These are phyloP conservation scores for Backusella mclennaniae DNA, from an alignment of 192 early-diverging fungal genomes.

Conservation along the genomic window DNA sequence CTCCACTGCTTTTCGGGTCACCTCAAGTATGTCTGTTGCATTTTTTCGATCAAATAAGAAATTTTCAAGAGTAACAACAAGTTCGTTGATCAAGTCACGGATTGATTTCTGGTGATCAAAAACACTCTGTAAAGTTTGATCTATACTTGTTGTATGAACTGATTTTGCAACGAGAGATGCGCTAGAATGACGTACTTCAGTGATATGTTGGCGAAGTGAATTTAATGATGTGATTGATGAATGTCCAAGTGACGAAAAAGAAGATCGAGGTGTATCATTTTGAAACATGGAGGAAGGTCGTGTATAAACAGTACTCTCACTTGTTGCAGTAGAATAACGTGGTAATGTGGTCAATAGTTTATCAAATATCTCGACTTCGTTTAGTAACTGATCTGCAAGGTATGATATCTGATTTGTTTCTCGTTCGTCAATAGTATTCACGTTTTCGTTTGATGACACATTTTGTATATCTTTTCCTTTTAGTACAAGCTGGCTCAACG, in stretches of 20 bases:
- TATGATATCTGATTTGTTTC: conserved; percentile 10
- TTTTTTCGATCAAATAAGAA: conserved; percentile 4
- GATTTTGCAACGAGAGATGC: conserved; percentile 16
- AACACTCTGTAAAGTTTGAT: conserved; percentile 13
- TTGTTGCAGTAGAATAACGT: background rate
- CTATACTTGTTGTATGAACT: background rate
- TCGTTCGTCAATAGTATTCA: background rate
- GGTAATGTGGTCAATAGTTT: background rate
- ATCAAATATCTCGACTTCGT: conserved; percentile 20
- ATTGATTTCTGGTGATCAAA: conserved; percentile 9
- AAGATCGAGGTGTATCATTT: background rate
- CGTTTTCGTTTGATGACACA: background rate
- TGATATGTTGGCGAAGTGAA: conserved; percentile 21
- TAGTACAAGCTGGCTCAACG: conserved; percentile 30
- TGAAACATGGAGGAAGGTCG: conserved; percentile 5
- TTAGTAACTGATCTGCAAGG: conserved; percentile 24
- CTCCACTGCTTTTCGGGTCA: conserved; percentile 33
- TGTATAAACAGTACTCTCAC: background rate
- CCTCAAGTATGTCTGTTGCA: conserved; percentile 29
- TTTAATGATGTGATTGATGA: background rate
- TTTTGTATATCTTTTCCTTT: conserved; percentile 22
- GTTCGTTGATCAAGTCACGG: background rate
- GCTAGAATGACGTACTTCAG: conserved; percentile 9
- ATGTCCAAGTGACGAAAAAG: background rate
- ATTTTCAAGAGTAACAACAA: conserved; percentile 8